Percentiles rank a stretch among this genome's conserved stretches.
Conservation (phyloP, 352 stramenopile species). For the Phytopythium oedochilum region DNA sequence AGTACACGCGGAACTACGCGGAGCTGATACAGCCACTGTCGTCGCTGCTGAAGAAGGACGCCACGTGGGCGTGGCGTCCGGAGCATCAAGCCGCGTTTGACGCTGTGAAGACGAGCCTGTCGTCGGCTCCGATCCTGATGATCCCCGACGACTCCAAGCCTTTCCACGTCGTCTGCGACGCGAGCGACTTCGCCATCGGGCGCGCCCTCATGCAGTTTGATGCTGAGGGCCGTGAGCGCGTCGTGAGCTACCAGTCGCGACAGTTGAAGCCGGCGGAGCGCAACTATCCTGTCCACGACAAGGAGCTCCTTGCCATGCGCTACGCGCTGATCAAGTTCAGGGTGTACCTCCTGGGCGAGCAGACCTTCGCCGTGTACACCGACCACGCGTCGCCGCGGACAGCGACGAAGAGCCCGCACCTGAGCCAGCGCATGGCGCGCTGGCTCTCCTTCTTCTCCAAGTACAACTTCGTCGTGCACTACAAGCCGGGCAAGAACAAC, state of each 20-base stretch:
- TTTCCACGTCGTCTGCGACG: constrained; percentile 22
- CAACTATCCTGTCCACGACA: constrained; percentile 21
- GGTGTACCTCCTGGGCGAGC: constrained; percentile 16
- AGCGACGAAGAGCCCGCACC: constrained; percentile 1
- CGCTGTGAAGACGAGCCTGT: constrained; percentile 9
- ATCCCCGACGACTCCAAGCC: constrained; percentile 5
- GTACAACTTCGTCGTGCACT: constrained; percentile 19
- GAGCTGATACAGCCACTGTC: constrained; percentile 7
- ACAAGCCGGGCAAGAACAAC: constrained; percentile 12
- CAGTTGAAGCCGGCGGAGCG: constrained; percentile 16
- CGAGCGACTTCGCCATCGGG: constrained; percentile 16
- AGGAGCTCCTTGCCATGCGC: constrained; percentile 16
- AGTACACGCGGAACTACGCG: constrained; percentile 16
- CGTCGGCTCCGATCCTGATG: constrained; percentile 2
- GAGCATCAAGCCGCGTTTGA: constrained; percentile 11
- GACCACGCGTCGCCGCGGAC: constrained; percentile 15
- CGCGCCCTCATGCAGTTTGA: constrained; percentile 16
- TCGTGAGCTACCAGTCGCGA: constrained; percentile 20
- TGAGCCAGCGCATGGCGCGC: constrained; percentile 15
- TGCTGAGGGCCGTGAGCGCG: constrained; percentile 7
- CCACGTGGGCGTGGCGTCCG: constrained; percentile 5
- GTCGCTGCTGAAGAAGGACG: constrained; percentile 14
- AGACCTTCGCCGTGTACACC: constrained; percentile 16
- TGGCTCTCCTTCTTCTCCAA: constrained; percentile 23
- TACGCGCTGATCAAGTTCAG: constrained; percentile 24